A percentile compares a stretch with the other conserved stretches of the same genome.
These are phyloP conservation scores for Coriaria nepalensis DNA, from an alignment of 306 rosid genomes.

Conservation along the genomic window DNA sequence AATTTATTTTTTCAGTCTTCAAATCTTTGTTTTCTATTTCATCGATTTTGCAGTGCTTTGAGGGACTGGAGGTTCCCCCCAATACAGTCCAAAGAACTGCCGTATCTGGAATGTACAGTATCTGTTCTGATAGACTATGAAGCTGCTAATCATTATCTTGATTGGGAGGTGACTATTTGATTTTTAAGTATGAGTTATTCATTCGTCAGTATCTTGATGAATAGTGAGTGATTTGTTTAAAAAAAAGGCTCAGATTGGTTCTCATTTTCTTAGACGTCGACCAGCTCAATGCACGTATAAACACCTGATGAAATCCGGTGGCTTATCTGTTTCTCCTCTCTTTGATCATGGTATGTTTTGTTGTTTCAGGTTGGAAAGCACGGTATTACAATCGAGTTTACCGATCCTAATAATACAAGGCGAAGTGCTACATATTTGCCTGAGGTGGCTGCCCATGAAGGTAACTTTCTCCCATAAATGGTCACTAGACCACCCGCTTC, in stretches of 20 bases:
- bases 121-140: slow-evolving; percentile 84
- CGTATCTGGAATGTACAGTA: slow-evolving; percentile 81
- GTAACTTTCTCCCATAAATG: slow-evolving; percentile 16
- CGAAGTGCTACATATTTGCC: slow-evolving; percentile 97
- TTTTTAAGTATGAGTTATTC: no score
- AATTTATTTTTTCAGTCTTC: neutral
- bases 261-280: no score
- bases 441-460: slow-evolving; percentile 94
- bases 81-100: slow-evolving; percentile 69
- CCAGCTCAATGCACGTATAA: no score
- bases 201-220: no score
- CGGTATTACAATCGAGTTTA: slow-evolving; percentile 87
- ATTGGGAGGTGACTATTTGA: slow-evolving; percentile 76
- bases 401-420: slow-evolving; percentile 72
- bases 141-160: slow-evolving; percentile 66
- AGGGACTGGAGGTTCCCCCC: slow-evolving; percentile 89
- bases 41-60: slow-evolving; percentile 52
- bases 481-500: no score
- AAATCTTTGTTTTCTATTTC: no score
- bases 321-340: neutral
- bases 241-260: no score
- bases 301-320: no score
- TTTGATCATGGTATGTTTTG: neutral
- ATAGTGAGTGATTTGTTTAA: no score
- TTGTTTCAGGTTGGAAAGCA: slow-evolving; percentile 72